Percentiles rank a stretch among this genome's conserved stretches.
phyloP scores from a whole-genome alignment of 2,329 filamentous ascomycete genomes.

The Ophiostoma fasciatum region DNA sequence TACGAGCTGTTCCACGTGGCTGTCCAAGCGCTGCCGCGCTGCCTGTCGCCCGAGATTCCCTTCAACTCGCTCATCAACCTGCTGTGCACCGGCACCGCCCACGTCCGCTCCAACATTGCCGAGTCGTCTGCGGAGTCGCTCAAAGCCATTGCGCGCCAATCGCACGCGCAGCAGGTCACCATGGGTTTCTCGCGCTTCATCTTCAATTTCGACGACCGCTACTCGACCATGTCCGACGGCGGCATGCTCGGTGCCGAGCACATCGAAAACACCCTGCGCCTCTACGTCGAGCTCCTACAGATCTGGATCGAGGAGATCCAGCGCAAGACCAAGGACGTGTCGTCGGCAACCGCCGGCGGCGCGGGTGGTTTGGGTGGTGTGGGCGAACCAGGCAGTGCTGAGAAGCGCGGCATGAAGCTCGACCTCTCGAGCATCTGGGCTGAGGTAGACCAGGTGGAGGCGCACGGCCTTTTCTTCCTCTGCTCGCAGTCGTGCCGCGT shows the following conservation, averaged over 20 bases:
- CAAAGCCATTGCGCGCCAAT: conserved; percentile 88
- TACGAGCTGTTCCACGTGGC: conserved; percentile 93
- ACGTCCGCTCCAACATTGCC: conserved; percentile 85
- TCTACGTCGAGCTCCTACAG: conserved; percentile 85
- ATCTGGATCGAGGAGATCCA: conserved; percentile 98
- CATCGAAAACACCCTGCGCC: conserved; percentile 80
- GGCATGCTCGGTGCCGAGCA: conserved; percentile 89
- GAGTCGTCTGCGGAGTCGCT: conserved; percentile 82
- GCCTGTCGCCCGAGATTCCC: conserved; percentile 76
- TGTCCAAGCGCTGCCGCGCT: conserved; percentile 89
- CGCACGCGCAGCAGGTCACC: conserved; percentile 85
- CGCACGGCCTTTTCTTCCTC: conserved; percentile 90
- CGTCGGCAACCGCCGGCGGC: no score
- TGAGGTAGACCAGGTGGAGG: conserved; percentile 92
- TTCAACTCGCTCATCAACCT: conserved; percentile 91
- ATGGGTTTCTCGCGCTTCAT: conserved; percentile 96
- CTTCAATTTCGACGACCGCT: conserved; percentile 95
- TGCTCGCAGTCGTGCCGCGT: conserved; percentile 91
- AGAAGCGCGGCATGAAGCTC: conserved; percentile 60
- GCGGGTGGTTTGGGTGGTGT: conserved; percentile 35
- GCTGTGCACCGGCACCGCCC: conserved; percentile 89
- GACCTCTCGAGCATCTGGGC: conserved; percentile 81
- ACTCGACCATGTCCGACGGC: conserved; percentile 95
- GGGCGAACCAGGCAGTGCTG: conserved; percentile 45
- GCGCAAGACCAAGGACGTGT: conserved; percentile 59